These are phyloP conservation scores for Takashimella koratensis DNA, from an alignment of 1,284 basidiomycete genomes.

Conservation along the genomic window DNA sequence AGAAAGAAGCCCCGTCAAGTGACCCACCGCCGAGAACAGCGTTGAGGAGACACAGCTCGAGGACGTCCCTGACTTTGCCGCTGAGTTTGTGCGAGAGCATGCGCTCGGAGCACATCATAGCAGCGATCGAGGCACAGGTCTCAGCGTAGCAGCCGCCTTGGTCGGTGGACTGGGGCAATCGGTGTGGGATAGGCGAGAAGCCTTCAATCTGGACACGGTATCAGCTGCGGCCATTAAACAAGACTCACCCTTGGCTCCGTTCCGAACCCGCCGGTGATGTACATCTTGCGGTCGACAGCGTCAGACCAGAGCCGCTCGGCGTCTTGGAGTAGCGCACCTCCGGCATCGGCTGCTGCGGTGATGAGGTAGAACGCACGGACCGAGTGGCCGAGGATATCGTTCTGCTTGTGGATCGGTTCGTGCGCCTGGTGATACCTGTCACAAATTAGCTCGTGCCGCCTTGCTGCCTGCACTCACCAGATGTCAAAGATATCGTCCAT, in stretches of 20 bases:
- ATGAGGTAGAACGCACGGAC: constrained; percentile 34
- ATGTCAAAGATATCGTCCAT: constrained; percentile 18
- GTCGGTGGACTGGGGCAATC: constrained; percentile 29
- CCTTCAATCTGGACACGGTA: constrained; percentile 21
- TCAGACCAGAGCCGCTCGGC: constrained; percentile 22
- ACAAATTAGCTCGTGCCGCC: no score
- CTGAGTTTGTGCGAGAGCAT: constrained; percentile 23
- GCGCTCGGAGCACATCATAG: constrained; percentile 38
- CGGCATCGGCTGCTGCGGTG: constrained; percentile 30
- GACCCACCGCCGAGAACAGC: constrained; percentile 30
- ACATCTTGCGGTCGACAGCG: constrained; percentile 30
- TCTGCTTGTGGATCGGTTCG: constrained; percentile 23
- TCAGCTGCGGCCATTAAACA: background rate
- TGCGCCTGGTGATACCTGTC: constrained; percentile 33
- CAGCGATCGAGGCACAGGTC: constrained; percentile 36
- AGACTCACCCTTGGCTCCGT: constrained; percentile 28
- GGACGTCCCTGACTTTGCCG: constrained; percentile 25
- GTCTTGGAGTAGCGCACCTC: constrained; percentile 24
- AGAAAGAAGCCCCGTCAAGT: constrained; percentile 29
- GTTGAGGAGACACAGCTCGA: constrained; percentile 35
- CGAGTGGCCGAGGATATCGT: constrained; percentile 30
- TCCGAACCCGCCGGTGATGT: constrained; percentile 35
- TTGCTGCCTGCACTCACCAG: constrained; percentile 12
- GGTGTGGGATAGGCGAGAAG: constrained; percentile 24
- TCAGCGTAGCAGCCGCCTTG: constrained; percentile 41